These are phyloP conservation scores for Aspergillus spinulosporus DNA, from an alignment of 2,329 filamentous ascomycete species.

Conservation along the genomic window DNA sequence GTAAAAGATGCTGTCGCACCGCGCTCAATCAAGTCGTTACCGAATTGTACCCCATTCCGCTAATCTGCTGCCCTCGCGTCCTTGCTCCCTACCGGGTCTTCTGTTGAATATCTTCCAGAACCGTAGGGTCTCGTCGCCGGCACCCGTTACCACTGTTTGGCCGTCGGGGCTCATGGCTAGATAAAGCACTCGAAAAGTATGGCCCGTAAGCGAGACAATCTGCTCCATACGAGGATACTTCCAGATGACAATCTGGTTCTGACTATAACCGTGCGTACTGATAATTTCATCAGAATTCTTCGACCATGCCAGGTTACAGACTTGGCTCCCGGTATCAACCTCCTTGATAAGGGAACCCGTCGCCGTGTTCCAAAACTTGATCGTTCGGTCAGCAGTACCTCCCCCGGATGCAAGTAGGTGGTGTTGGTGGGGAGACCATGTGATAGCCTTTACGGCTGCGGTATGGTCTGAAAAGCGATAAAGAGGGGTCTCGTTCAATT, in stretches of 20 bases:
- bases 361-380: constrained; percentile 96
- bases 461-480: constrained; percentile 95
- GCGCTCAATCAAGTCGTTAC: constrained; percentile 29
- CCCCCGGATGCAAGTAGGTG: constrained; percentile 93
- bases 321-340: constrained; percentile 94
- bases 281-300: constrained; percentile 98
- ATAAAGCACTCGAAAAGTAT: constrained; percentile 95
- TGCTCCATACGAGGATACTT: constrained; percentile 99
- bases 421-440: constrained; percentile 95
- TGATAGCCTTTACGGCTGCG: constrained; percentile 94
- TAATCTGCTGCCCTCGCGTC: constrained; percentile 66
- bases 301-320: constrained; percentile 97
- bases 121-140: constrained; percentile 89
- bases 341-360: constrained; percentile 80
- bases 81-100: constrained; percentile 67
- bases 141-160: constrained; percentile 88
- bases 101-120: constrained; percentile 97
- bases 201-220: constrained; percentile 89
- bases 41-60: constrained; percentile 84
- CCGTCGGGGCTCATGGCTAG: constrained; percentile 97
- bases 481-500: constrained; percentile 83
- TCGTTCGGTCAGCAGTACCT: constrained; percentile 90
- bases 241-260: constrained; percentile 99
- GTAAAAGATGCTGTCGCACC: constrained; percentile 15
- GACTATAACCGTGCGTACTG: constrained; percentile 92